Evolutionary conservation across 768 basidiomycete genomes (phyloP).

Genomic region (Suillus variegatus): DNA sequence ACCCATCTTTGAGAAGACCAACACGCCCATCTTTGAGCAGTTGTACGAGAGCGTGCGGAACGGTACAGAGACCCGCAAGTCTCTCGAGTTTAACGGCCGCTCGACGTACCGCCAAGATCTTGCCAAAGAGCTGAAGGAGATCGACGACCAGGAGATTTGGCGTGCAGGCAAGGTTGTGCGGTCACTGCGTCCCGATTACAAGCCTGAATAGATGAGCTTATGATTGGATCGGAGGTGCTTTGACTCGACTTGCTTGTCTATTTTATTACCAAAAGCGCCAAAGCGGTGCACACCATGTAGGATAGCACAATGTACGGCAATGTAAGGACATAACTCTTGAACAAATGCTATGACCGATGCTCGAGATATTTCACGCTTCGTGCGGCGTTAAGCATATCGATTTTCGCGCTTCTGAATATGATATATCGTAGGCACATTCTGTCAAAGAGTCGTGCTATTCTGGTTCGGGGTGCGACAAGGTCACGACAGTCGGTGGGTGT

Average conservation of each 20-base stretch:
- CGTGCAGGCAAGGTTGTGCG: conserved; percentile 94
- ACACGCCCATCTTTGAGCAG: conserved; percentile 90
- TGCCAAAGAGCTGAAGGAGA: conserved; percentile 88
- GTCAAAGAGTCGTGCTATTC: not conserved
- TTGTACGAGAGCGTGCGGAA: conserved; percentile 94
- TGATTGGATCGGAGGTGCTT: not conserved
- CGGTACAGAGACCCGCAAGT: conserved; percentile 96
- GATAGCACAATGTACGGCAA: conserved; percentile 22
- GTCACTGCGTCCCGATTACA: conserved; percentile 83
- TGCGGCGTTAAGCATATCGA: too few relatives aligned
- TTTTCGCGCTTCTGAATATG: too few relatives aligned
- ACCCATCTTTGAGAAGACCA: conserved; percentile 92
- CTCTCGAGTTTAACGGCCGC: conserved; percentile 94
- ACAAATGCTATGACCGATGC: not conserved
- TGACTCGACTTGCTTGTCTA: conserved; percentile 2
- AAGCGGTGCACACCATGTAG: conserved; percentile 22
- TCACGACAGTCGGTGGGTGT: not conserved
- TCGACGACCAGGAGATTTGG: conserved; percentile 99
- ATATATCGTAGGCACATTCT: not conserved
- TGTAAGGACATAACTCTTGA: conserved; percentile 19
- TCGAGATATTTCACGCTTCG: too few relatives aligned
- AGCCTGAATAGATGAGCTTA: conserved; percentile 48
- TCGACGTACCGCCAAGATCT: conserved; percentile 92
- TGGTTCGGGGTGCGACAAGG: not conserved
- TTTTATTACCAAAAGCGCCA: conserved; percentile 19